Evolutionary conservation across 2,329 filamentous ascomycete genomes (phyloP).

Genomic region (Aspergillus sp.): DNA sequence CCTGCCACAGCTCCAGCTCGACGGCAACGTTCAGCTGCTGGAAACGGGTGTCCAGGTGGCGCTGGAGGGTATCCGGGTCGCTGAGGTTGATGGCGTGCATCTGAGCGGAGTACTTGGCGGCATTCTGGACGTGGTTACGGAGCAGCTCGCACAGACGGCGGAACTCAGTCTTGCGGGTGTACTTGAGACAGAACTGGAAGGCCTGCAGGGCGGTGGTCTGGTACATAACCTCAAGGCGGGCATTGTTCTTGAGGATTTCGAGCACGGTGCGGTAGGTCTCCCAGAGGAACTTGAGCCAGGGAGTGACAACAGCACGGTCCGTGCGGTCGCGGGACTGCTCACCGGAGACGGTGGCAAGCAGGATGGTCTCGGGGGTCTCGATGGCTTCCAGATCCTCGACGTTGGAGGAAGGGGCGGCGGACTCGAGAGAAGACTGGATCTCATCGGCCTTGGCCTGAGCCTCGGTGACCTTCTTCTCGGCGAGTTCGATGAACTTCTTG

Average conservation of each 20-base stretch:
- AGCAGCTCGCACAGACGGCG: slow-evolving; percentile 96
- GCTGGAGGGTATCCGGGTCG: slow-evolving; percentile 94
- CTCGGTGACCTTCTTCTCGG: slow-evolving; percentile 92
- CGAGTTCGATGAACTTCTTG: slow-evolving; percentile 96
- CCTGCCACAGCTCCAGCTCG: slow-evolving; percentile 97
- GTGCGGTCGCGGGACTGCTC: slow-evolving; percentile 97
- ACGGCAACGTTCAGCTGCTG: slow-evolving; percentile 98
- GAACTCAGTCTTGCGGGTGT: slow-evolving; percentile 98
- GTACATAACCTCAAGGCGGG: slow-evolving; percentile 94
- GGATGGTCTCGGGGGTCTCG: slow-evolving; percentile 96
- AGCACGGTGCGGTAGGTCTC: slow-evolving; percentile 98
- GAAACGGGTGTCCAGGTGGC: slow-evolving; percentile 96
- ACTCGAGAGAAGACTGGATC: slow-evolving; percentile 83
- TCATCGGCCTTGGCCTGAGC: slow-evolving; percentile 96
- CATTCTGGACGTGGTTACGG: slow-evolving; percentile 97
- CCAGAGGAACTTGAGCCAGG: slow-evolving; percentile 99
- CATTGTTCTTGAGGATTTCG: slow-evolving; percentile 99
- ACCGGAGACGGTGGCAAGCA: slow-evolving; percentile 94
- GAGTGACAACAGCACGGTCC: slow-evolving; percentile 95
- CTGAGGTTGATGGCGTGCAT: slow-evolving; percentile 99
- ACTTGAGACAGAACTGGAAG: slow-evolving; percentile 98
- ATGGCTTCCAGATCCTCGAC: slow-evolving; percentile 95
- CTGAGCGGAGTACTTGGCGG: slow-evolving; percentile 97
- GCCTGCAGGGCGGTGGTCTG: slow-evolving; percentile 97
- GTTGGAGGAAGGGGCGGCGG: slow-evolving; percentile 68